Evolutionary conservation across 1,284 basidiomycete species (phyloP).

Genomic region (Sanghuangporus sanghuang): DNA sequence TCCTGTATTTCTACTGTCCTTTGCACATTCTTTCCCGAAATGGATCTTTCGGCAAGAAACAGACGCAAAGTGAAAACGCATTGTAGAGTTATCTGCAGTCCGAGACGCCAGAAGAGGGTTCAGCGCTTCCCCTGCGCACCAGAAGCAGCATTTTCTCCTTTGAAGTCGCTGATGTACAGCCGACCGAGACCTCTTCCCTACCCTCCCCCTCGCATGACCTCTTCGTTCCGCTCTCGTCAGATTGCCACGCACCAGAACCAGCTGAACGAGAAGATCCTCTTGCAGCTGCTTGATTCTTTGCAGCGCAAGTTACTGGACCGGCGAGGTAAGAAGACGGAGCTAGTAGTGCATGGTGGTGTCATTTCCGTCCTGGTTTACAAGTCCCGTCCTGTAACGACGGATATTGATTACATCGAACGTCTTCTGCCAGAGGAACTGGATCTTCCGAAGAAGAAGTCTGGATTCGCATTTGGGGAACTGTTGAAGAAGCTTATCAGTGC

Average conservation of each 20-base stretch:
- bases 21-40: neutral
- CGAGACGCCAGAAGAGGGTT: neutral
- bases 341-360: slow-evolving; percentile 14
- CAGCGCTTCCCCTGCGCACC: neutral
- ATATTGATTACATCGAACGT: slow-evolving; percentile 15
- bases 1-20: neutral
- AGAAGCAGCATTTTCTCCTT: neutral
- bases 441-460: neutral
- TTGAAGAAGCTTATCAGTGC: neutral
- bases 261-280: slow-evolving; percentile 1
- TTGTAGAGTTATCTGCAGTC: neutral
- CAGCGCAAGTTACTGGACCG: slow-evolving; percentile 10
- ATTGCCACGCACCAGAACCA: slow-evolving; percentile 2
- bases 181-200: slow-evolving; percentile 6
- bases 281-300: slow-evolving; percentile 4
- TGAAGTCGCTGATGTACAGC: slow-evolving; percentile 1
- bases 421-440: slow-evolving; percentile 13
- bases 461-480: neutral
- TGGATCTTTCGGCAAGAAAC: neutral
- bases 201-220: neutral
- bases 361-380: slow-evolving; percentile 1
- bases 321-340: slow-evolving; percentile 4
- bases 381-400: slow-evolving; percentile 3
- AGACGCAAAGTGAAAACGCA: neutral
- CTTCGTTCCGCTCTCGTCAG: slow-evolving; percentile 4